These are phyloP conservation scores for Pythium brassicae DNA, from an alignment of 352 stramenopile genomes.

Conservation along the genomic window DNA sequence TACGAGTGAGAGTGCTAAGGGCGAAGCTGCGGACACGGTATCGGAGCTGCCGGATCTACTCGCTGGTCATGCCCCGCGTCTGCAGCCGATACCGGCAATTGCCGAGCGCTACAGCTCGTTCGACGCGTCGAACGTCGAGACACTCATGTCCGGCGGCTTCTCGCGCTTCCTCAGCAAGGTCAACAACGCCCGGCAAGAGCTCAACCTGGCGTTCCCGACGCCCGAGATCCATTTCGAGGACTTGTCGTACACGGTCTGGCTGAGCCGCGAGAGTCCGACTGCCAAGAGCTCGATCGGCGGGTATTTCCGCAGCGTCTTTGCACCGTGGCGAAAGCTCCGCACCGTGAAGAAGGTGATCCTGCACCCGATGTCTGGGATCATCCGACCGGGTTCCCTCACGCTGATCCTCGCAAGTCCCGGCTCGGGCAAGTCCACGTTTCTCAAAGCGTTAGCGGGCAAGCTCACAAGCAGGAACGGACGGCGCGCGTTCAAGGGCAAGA, in stretches of 20 bases:
- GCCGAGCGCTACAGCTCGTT: conserved; percentile 35
- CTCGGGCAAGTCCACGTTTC: conserved; percentile 58
- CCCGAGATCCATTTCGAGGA: conserved; percentile 59
- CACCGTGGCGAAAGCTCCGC: conserved; percentile 33
- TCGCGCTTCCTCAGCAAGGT: conserved; percentile 47
- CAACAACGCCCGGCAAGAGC: conserved; percentile 33
- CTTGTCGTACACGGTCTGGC: conserved; percentile 36
- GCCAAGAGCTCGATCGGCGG: conserved; percentile 36
- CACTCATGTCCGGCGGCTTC: conserved; percentile 50
- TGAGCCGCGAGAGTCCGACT: conserved; percentile 25
- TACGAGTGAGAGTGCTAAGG: background rate
- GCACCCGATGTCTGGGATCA: conserved; percentile 66
- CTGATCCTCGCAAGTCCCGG: conserved; percentile 61
- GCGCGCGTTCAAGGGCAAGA: conserved; percentile 33
- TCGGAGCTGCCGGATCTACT: background rate
- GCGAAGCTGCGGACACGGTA: conserved; percentile 1
- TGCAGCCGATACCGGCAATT: conserved; percentile 7
- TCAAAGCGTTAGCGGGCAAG: conserved; percentile 56
- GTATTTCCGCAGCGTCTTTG: conserved; percentile 13
- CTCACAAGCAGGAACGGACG: conserved; percentile 28
- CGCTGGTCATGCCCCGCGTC: background rate
- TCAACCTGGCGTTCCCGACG: conserved; percentile 53
- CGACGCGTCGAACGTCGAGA: conserved; percentile 42
- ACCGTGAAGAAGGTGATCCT: conserved; percentile 34
- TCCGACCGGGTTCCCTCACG: conserved; percentile 55